Percentiles rank a stretch among this genome's conserved stretches.
These are phyloP conservation scores for Lachancea lanzarotensis DNA, from an alignment of 805 yeast genomes.

Conservation along the genomic window DNA sequence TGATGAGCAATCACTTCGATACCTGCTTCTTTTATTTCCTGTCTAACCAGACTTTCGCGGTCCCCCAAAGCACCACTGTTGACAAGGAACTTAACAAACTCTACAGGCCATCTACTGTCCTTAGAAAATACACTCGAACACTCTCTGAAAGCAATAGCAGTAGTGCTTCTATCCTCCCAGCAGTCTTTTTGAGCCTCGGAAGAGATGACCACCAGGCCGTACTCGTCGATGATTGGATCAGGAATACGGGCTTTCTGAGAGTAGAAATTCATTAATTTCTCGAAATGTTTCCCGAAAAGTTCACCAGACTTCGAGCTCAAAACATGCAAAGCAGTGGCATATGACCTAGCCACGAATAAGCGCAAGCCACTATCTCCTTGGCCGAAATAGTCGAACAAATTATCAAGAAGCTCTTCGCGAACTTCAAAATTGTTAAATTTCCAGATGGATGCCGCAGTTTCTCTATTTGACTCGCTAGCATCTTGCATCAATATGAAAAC, in stretches of 20 bases:
- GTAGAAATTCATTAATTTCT: conserved; percentile 49
- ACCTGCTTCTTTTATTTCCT: conserved; percentile 87
- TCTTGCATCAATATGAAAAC: conserved; percentile 76
- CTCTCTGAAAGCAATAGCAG: conserved; percentile 59
- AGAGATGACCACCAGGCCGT: conserved; percentile 66
- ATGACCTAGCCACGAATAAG: conserved; percentile 62
- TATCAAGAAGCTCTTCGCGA: conserved; percentile 32
- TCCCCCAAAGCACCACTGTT: conserved; percentile 68
- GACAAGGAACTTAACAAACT: conserved; percentile 57
- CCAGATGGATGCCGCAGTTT: conserved; percentile 79
- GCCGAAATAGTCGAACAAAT: conserved; percentile 47
- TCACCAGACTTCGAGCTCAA: conserved; percentile 22
- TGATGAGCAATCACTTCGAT: conserved; percentile 57
- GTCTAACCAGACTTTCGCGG: conserved; percentile 61
- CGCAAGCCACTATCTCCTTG: conserved; percentile 61
- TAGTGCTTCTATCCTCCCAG: conserved; percentile 83
- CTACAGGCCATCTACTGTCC: conserved; percentile 38
- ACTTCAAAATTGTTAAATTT: conserved; percentile 54
- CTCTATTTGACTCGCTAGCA: conserved; percentile 53
- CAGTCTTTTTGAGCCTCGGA: conserved; percentile 58
- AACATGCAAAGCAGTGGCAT: conserved; percentile 45
- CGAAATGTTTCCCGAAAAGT: conserved; percentile 34
- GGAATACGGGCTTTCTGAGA: conserved; percentile 61
- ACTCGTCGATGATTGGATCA: conserved; percentile 68
- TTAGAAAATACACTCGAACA: conserved; percentile 43